Base-by-base conservation (phyloP, 495 filamentous ascomycete species). In the Aspergillus panamensis region DNA sequence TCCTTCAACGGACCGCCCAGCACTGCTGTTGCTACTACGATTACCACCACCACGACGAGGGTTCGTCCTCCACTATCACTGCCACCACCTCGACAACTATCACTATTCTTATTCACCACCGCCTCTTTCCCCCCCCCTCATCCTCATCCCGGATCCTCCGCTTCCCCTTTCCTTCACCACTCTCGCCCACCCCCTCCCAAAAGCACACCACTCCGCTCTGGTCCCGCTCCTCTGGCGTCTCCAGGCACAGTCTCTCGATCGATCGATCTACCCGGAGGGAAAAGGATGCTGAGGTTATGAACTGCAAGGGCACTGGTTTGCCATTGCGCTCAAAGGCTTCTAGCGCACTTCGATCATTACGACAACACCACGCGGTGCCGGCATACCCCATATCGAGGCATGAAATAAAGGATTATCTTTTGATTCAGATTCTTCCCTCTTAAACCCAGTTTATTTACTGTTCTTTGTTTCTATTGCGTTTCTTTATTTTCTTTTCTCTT, bases 261-360 rank as follows among this genome's bases (percentile, higher is more conserved):
- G 39, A 59, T 57, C 56, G 44, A 55, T 55, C 47, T 33, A 52
- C 31, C 30, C 43, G 43, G 57, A 67, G 57, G 64, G 67, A 68
- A 64, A 57, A 58, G 56, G 56, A 78, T 78, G 75, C 67, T 76
- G 72, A 78, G 72, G 74, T 68, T 71, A 78, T 78, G 76, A 78
- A 68, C 68, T 66, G 57, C 70, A 73, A 69, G 72, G 71, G 74
- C 73, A 74, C 62, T 70, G 69, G 69, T 61, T 74, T 76, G 67
- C 66, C 66, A 68, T 73, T 77, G 76, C 74, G 76, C 74, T 73
- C 72, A 71, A 45, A 67, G 69, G 69, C 73, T 74, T 69, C 70
- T 73, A 67, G 72, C 70, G 67, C 71, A 66, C 69, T 61, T 68
- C 65, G 59, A 63, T 71, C 59, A 48, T 62, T 65, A 59, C 51